Base-by-base conservation (phyloP, 768 basidiomycete genomes). In the Tricholoma sp. region DNA sequence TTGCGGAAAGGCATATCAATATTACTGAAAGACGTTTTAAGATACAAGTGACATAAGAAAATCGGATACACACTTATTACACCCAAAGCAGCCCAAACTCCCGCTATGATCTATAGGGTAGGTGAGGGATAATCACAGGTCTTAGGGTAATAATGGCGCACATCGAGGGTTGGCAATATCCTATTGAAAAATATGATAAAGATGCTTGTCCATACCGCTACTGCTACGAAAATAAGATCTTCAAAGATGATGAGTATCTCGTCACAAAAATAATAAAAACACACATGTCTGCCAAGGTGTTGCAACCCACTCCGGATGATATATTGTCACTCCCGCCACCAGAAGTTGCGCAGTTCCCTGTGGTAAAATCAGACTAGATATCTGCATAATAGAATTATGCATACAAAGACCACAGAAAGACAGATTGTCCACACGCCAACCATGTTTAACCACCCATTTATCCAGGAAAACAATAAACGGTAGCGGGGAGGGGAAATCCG, bases 361-460 rank as follows among this genome's bases (percentile, higher is more conserved):
- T 15, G 8, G 28, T 3, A 13, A 34, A n/a, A 32, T 33, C 31
- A 0, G 32, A 36, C 18, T 55, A 31, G 53, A 57, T 8, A n/a
- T 31, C 28, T 15, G 28, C 12, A 12, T 31, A 2, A n/a, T 7
- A 3, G 11, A 31, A n/a, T 6, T 31, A 8, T 15, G 13, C 70
- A 49, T 67, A 82, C 83, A 62, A 88, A 88, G 3, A 80, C 83
- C 6, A 85, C 85, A 9, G 84, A 85, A 36, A 86, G 63, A n/a
- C 82, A 79, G 55, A 83, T 76, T 0, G 81, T 87, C 84, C 85
- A 88, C 12, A 85, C 82, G 24, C 86, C 86, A 29, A 85, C 83
- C 62, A 85, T 72, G 1, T 81, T 83, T 15, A 87, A 68, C 86
- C 86, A 88, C 6, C 86, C 85, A 55, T 83, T 82, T 48, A 87